A percentile compares a stretch with the other conserved stretches of the same genome.
Conservation (phyloP, 2,329 filamentous ascomycete genomes). For the Ophiostoma quercus region DNA sequence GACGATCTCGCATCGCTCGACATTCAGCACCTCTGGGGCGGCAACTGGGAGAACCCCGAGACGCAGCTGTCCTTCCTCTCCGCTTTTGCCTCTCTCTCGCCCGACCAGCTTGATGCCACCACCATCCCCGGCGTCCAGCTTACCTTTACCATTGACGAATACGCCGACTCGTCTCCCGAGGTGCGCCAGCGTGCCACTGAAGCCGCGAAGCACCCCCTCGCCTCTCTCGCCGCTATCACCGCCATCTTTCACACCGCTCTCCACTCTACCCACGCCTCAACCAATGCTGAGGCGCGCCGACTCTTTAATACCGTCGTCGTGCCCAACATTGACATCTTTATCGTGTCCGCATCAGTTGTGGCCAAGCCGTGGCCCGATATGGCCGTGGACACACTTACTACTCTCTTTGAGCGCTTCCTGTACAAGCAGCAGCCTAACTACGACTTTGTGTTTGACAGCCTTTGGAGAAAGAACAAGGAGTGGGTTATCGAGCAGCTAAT, state of each 20-base stretch:
- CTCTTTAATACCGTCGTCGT: slow-evolving; percentile 63
- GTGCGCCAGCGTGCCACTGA: slow-evolving; percentile 50
- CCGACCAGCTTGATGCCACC: slow-evolving; percentile 73
- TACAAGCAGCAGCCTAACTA: slow-evolving; percentile 71
- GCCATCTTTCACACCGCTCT: slow-evolving; percentile 62
- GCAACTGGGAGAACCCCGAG: slow-evolving; percentile 77
- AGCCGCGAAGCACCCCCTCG: slow-evolving; percentile 78
- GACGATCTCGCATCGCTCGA: slow-evolving; percentile 62
- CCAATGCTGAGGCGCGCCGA: slow-evolving; percentile 58
- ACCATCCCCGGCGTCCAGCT: slow-evolving; percentile 76
- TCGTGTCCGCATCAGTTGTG: slow-evolving; percentile 71
- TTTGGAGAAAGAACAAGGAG: slow-evolving; percentile 84
- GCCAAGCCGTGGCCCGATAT: slow-evolving; percentile 71
- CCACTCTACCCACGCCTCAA: slow-evolving; percentile 53
- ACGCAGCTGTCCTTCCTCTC: slow-evolving; percentile 92
- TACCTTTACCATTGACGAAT: slow-evolving; percentile 63
- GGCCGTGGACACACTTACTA: slow-evolving; percentile 68
- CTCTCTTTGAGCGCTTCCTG: slow-evolving; percentile 77
- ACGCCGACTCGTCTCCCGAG: slow-evolving; percentile 45
- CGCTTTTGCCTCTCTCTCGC: slow-evolving; percentile 71
- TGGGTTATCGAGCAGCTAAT: slow-evolving; percentile 81
- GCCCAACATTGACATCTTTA: slow-evolving; percentile 71
- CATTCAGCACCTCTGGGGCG: slow-evolving; percentile 86
- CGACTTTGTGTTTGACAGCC: slow-evolving; percentile 82
- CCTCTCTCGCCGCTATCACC: slow-evolving; percentile 78